phyloP scores from a whole-genome alignment of 1,284 basidiomycete species.

The Boletus albobrunnescens region DNA sequence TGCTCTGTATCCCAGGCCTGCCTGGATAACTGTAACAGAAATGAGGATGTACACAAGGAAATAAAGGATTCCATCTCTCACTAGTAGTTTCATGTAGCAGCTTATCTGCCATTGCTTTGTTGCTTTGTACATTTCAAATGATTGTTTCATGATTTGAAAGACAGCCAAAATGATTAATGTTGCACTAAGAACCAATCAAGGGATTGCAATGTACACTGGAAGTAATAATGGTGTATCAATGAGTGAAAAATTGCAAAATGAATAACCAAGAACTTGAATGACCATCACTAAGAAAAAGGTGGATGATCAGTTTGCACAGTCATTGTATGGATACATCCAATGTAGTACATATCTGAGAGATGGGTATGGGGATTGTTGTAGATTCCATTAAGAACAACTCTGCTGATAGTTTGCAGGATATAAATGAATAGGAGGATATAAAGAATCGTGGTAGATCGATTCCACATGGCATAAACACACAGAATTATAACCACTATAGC shows the following conservation, averaged over 20 bases:
- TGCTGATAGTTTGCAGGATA: neutral
- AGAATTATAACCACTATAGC: constrained; percentile 1
- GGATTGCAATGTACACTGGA: neutral
- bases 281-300: neutral
- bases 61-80: constrained; percentile 3
- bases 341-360: neutral
- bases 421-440: neutral
- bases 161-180: neutral
- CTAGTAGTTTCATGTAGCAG: neutral
- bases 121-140: neutral
- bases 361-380: neutral
- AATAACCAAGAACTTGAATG: neutral
- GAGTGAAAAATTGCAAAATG: neutral
- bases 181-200: constrained; percentile 1
- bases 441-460: constrained; percentile 7
- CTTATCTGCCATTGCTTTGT: neutral
- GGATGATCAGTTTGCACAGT: neutral
- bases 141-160: neutral
- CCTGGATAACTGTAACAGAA: no score
- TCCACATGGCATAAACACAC: constrained; percentile 14
- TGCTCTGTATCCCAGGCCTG: no score
- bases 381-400: neutral
- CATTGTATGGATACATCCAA: neutral
- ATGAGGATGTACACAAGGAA: neutral
- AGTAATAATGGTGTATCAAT: neutral